Percentiles rank a stretch among this genome's conserved stretches.
phyloP scores from a whole-genome alignment of 2,329 filamentous ascomycete genomes.

The Neonectria neomacrospora region DNA sequence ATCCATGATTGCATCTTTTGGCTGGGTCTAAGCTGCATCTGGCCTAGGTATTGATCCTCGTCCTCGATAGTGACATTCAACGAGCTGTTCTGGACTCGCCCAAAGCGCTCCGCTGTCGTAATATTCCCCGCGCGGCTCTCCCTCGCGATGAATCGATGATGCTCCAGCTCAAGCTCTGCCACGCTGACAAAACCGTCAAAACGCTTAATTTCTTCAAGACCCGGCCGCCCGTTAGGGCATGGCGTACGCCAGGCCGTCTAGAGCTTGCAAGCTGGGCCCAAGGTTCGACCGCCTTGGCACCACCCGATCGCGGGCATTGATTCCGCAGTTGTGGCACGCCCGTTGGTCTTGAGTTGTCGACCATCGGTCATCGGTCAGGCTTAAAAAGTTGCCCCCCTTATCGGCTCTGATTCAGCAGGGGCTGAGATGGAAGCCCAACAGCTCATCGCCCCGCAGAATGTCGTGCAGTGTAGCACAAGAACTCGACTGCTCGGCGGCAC shows the following conservation, averaged over 20 bases:
- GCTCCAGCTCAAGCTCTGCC: neutral
- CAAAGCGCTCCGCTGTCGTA: neutral
- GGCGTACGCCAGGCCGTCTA: constrained; percentile 37
- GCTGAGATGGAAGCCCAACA: constrained; percentile 1
- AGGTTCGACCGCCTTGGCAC: constrained; percentile 29
- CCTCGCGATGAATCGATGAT: neutral
- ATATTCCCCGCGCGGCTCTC: constrained; percentile 1
- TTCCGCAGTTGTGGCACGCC: constrained; percentile 27
- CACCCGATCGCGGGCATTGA: constrained; percentile 24
- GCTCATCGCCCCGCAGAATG: constrained; percentile 32
- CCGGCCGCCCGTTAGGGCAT: constrained; percentile 22
- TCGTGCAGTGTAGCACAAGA: constrained; percentile 12
- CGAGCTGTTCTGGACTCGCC: neutral
- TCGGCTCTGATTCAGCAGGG: neutral
- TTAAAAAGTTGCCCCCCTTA: constrained; percentile 2
- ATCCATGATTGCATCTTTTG: constrained; percentile 12
- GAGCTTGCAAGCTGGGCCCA: constrained; percentile 10
- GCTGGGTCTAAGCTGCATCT: constrained; percentile 7
- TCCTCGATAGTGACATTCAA: constrained; percentile 4
- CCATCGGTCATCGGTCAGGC: neutral
- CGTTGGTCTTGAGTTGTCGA: neutral
- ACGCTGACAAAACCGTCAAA: constrained; percentile 1
- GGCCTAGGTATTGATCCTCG: constrained; percentile 12
- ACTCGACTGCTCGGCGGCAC: neutral
- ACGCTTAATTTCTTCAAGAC: constrained; percentile 30